phyloP scores from a whole-genome alignment of 495 filamentous ascomycete genomes.

The Podospora fimiseda region DNA sequence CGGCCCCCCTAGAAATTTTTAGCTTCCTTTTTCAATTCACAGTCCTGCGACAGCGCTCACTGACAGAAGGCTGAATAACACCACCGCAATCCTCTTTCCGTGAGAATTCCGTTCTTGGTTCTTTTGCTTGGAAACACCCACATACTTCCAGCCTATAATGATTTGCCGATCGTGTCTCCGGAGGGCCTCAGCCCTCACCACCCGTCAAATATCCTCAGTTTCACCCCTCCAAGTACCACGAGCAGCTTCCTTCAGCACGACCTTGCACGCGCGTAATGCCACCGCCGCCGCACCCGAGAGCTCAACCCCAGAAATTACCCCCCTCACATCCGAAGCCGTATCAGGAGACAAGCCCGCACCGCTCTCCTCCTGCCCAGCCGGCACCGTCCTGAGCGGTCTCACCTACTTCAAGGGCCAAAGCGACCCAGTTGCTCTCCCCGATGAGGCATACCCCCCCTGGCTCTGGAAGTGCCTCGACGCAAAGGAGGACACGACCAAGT shows the following conservation, averaged over 20 bases:
- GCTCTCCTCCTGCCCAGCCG: slow-evolving; percentile 51
- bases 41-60: not conserved
- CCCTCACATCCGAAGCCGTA: slow-evolving; percentile 14
- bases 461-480: slow-evolving; percentile 71
- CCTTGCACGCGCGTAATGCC: slow-evolving; percentile 21
- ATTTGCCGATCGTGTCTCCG: slow-evolving; percentile 43
- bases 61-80: slow-evolving; percentile 2
- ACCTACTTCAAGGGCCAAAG: slow-evolving; percentile 75
- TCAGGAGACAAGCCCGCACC: slow-evolving; percentile 11
- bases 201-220: slow-evolving; percentile 10
- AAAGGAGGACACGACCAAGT: slow-evolving; percentile 37
- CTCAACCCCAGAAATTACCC: slow-evolving; percentile 17
- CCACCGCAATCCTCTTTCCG: not conserved
- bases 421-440: slow-evolving; percentile 68
- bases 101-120: not conserved
- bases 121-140: not conserved
- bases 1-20: slow-evolving; percentile 41
- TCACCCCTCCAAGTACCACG: slow-evolving; percentile 6
- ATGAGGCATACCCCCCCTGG: slow-evolving; percentile 87
- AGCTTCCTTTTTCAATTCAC: slow-evolving; percentile 17
- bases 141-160: slow-evolving; percentile 27
- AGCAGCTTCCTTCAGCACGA: slow-evolving; percentile 27
- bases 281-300: slow-evolving; percentile 21
- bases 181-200: slow-evolving; percentile 24
- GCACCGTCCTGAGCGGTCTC: slow-evolving; percentile 69